phyloP scores from a whole-genome alignment of 208 protist species.

The Trichomonas vaginalis region DNA sequence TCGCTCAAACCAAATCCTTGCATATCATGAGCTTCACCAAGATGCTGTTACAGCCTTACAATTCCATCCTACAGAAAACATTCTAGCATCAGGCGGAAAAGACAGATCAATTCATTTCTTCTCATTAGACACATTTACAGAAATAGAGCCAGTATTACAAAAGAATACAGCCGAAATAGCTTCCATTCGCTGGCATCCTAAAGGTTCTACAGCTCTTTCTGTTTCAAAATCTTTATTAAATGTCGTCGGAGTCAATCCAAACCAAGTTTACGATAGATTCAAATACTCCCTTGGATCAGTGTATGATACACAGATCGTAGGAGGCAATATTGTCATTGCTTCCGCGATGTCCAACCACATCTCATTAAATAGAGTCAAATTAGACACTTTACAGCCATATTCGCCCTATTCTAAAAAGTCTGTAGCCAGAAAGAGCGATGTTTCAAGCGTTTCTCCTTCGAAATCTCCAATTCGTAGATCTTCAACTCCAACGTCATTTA shows the following conservation, averaged over 20 bases:
- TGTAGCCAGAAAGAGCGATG: not conserved
- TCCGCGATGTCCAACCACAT: not conserved
- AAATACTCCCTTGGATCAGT: not conserved
- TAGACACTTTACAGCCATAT: not conserved
- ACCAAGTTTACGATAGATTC: not conserved
- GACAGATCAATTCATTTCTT: slow-evolving; percentile 2
- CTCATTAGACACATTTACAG: not conserved
- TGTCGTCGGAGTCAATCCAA: not conserved
- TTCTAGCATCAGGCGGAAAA: not conserved
- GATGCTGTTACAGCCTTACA: not conserved
- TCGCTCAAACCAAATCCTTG: not conserved
- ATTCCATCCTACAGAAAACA: not conserved
- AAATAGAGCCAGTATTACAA: not conserved
- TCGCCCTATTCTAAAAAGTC: not conserved
- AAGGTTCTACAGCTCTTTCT: not conserved
- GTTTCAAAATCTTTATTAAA: not conserved
- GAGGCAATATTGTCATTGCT: not conserved
- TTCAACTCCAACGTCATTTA: not conserved
- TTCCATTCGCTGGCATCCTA: not conserved
- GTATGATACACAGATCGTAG: not conserved
- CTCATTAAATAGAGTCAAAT: not conserved
- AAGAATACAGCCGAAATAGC: not conserved
- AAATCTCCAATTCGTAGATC: not conserved
- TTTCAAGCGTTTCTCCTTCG: not conserved
- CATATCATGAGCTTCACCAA: not conserved